These are phyloP conservation scores for Camelina laxa DNA, from an alignment of 345 rosid genomes.

Conservation along the genomic window DNA sequence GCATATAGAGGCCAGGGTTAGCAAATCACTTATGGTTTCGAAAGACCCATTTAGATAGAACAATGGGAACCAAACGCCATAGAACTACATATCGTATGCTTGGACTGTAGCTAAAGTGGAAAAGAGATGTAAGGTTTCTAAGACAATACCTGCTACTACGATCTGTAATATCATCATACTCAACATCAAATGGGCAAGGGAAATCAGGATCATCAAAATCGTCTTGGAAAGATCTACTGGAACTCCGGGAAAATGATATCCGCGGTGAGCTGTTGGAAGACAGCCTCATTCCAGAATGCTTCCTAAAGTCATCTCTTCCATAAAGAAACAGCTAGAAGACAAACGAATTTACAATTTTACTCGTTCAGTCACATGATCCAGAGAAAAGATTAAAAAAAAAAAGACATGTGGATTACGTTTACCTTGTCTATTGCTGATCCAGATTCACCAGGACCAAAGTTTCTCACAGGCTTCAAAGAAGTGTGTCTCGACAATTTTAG, in stretches of 20 bases:
- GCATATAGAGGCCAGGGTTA: not conserved
- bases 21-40: not conserved
- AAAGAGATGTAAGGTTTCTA: not conserved
- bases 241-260: constrained; percentile 71
- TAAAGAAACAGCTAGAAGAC: constrained; percentile 51
- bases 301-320: constrained; percentile 62
- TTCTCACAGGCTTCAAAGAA: constrained; percentile 52
- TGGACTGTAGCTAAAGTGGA: constrained; percentile 1
- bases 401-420: constrained; percentile 34
- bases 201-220: constrained; percentile 82
- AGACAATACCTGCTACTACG: constrained; percentile 67
- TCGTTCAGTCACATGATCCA: constrained; percentile 19
- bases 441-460: constrained; percentile 48
- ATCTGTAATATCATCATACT: constrained; percentile 64
- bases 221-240: constrained; percentile 77
- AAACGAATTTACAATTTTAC: not conserved
- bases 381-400: constrained; percentile 1
- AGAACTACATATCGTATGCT: not conserved
- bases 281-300: constrained; percentile 54
- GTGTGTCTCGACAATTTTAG: constrained; percentile 50
- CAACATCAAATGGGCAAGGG: constrained; percentile 84
- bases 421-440: constrained; percentile 70
- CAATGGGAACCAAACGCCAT: constrained; percentile 1
- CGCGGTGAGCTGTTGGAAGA: constrained; percentile 59
- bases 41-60: not conserved